These are phyloP conservation scores for Verticillium albo-atrum DNA, from an alignment of 2,329 filamentous ascomycete species.

Conservation along the genomic window DNA sequence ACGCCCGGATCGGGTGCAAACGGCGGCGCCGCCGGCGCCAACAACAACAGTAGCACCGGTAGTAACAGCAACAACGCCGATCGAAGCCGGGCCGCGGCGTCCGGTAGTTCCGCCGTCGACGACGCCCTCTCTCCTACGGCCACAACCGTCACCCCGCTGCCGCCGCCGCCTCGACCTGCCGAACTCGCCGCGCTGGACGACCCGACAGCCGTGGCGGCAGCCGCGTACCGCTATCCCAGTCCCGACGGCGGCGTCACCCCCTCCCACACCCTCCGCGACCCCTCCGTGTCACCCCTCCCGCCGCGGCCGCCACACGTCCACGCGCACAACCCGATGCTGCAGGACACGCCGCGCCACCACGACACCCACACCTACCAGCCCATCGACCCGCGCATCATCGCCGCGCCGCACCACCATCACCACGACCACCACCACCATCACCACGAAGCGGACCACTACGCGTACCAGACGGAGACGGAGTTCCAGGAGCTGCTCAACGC, in stretches of 20 bases:
- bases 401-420: slow-evolving; percentile 28
- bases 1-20: slow-evolving; percentile 22
- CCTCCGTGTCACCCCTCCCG: slow-evolving; percentile 14
- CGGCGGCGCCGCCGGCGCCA: not conserved
- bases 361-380: slow-evolving; percentile 39
- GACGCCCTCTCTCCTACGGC: not conserved
- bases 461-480: slow-evolving; percentile 33
- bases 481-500: slow-evolving; percentile 52
- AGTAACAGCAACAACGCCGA: not conserved
- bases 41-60: not conserved
- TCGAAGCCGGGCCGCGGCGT: not conserved
- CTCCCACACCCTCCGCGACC: slow-evolving; percentile 30
- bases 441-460: slow-evolving; percentile 13
- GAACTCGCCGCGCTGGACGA: not conserved
- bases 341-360: slow-evolving; percentile 18
- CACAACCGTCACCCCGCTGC: not conserved
- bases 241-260: slow-evolving; percentile 19
- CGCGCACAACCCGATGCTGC: slow-evolving; percentile 28
- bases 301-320: slow-evolving; percentile 4
- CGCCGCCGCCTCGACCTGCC: not conserved
- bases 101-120: too few species aligned
- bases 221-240: not conserved
- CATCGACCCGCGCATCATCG: slow-evolving; percentile 58
- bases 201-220: not conserved
- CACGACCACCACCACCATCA: slow-evolving; percentile 17